Conservation (phyloP, 768 basidiomycete species). For the Mrakia frigida region DNA sequence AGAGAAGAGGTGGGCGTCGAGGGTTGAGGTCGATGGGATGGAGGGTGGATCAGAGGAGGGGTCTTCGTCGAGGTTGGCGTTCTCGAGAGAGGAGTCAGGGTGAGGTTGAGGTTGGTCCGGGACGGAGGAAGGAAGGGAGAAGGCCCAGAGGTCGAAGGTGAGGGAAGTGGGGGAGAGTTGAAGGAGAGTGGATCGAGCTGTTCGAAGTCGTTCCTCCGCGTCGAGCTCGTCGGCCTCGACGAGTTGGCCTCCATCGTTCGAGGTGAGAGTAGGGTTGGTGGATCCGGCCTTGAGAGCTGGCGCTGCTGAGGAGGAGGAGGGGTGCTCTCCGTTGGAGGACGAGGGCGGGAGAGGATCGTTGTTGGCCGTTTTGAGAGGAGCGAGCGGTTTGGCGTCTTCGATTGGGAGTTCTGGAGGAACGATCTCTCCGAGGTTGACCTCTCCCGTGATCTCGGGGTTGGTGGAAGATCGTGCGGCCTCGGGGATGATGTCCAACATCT, state of each 20-base stretch:
- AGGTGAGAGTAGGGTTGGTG: background rate
- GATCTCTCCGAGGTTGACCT: slow-evolving; percentile 37
- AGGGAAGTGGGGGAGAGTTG: background rate
- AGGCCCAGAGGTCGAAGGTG: slow-evolving; percentile 3
- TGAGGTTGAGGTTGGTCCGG: background rate
- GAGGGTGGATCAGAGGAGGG: background rate
- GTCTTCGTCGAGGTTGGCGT: background rate
- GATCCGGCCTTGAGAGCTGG: background rate
- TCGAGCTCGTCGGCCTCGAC: background rate
- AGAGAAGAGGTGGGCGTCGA: slow-evolving; percentile 7
- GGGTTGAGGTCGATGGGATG: background rate
- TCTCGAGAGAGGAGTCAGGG: background rate
- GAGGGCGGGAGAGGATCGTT: background rate
- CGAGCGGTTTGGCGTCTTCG: slow-evolving; percentile 40
- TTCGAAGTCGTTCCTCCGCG: background rate
- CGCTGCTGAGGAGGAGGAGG: background rate
- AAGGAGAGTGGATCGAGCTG: background rate
- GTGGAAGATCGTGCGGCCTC: background rate
- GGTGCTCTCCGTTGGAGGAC: background rate
- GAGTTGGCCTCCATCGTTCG: background rate
- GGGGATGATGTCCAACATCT: slow-evolving; percentile 14
- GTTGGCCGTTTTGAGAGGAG: background rate
- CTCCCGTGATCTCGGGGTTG: slow-evolving; percentile 1
- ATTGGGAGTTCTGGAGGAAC: slow-evolving; percentile 33
- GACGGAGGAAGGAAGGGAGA: background rate